These are phyloP conservation scores for Drosera spatulata DNA, from an alignment of 179 eudicot genomes.

Conservation along the genomic window DNA sequence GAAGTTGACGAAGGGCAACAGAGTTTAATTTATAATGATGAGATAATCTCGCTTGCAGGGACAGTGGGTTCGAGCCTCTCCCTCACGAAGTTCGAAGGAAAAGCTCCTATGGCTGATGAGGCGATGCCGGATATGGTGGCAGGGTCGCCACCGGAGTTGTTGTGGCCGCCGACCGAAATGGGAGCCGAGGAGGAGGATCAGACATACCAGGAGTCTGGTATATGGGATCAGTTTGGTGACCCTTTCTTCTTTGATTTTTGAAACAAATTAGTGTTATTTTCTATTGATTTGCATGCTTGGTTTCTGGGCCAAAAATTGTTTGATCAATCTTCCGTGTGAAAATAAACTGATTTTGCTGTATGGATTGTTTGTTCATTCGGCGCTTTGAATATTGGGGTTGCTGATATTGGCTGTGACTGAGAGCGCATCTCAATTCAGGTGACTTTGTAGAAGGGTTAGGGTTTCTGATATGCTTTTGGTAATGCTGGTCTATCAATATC, in stretches of 20 bases:
- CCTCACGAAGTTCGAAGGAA: slow-evolving; percentile 9
- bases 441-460: too few relatives aligned
- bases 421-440: too few relatives aligned
- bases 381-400: too few relatives aligned
- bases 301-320: too few relatives aligned
- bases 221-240: slow-evolving; percentile 54
- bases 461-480: too few relatives aligned
- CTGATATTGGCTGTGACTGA: too few relatives aligned
- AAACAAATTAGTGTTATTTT: neutral
- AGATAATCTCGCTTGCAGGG: slow-evolving; percentile 31
- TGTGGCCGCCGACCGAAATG: slow-evolving; percentile 22
- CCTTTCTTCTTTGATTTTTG: slow-evolving; percentile 43
- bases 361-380: too few relatives aligned
- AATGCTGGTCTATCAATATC: too few relatives aligned
- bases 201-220: slow-evolving; percentile 8
- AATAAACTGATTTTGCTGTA: too few relatives aligned
- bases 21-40: slow-evolving; percentile 19
- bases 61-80: slow-evolving; percentile 35
- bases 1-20: slow-evolving; percentile 3
- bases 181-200: slow-evolving; percentile 34
- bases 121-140: slow-evolving; percentile 19
- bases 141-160: slow-evolving; percentile 12
- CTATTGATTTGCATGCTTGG: too few relatives aligned
- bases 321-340: too few relatives aligned
- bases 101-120: slow-evolving; percentile 4